Evolutionary conservation across 192 early-diverging fungal species (phyloP).

Genomic region (Coemansia sp.): DNA sequence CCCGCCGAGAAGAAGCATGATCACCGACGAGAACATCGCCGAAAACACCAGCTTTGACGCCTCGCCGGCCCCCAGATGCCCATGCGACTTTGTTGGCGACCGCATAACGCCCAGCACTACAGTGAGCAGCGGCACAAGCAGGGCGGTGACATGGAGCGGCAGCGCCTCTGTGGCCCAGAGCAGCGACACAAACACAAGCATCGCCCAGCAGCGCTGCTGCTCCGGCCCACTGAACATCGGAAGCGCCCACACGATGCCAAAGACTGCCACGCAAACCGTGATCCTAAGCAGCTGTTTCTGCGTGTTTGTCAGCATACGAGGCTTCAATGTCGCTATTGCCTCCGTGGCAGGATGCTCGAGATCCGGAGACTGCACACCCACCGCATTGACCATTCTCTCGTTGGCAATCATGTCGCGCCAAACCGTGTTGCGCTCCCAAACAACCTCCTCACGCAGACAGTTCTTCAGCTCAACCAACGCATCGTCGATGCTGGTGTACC

Average conservation of each 20-base stretch:
- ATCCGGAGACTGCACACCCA: conserved; percentile 61
- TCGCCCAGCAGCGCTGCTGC: conserved; percentile 88
- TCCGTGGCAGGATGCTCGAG: conserved; percentile 25
- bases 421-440: conserved; percentile 95
- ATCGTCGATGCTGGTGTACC: conserved; percentile 53
- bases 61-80: conserved; percentile 64
- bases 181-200: conserved; percentile 85
- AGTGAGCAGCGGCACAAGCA: conserved; percentile 84
- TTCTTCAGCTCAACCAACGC: conserved; percentile 75
- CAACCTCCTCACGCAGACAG: conserved; percentile 85
- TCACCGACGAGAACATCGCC: conserved; percentile 93
- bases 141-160: conserved; percentile 88
- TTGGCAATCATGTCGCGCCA: conserved; percentile 97
- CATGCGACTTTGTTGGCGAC: conserved; percentile 43
- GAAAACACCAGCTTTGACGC: conserved; percentile 85
- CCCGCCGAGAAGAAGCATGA: conserved; percentile 94
- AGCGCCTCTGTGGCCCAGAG: conserved; percentile 94
- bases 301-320: conserved; percentile 53
- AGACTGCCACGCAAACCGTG: conserved; percentile 58
- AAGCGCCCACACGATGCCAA: conserved; percentile 60
- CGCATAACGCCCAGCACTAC: conserved; percentile 85
- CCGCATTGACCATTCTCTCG: conserved; percentile 76
- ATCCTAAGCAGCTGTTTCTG: conserved; percentile 56
- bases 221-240: conserved; percentile 69
- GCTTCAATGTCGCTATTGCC: conserved; percentile 47